Percentiles rank a stretch among this genome's conserved stretches.
Conservation (phyloP, 2,329 filamentous ascomycete species). For the Cordyceps militaris region DNA sequence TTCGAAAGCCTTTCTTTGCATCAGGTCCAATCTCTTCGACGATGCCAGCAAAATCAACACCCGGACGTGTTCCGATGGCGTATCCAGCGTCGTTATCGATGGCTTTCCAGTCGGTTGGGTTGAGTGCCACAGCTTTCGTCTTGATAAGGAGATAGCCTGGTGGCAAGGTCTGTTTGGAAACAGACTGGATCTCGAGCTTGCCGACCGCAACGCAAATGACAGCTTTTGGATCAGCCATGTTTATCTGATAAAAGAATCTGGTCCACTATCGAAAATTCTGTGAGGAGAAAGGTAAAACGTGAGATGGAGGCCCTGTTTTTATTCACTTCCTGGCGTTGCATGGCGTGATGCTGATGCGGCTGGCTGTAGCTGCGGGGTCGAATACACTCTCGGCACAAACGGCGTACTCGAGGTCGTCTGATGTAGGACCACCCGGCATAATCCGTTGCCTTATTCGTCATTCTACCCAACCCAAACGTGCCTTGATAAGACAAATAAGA, state of each 20-base stretch:
- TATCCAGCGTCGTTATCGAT: slow-evolving; percentile 21
- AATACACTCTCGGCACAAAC: too few relatives aligned
- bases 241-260: not conserved
- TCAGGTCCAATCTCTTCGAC: slow-evolving; percentile 38
- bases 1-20: slow-evolving; percentile 35
- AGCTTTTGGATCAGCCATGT: not conserved
- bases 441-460: too few relatives aligned
- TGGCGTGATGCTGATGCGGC: not conserved
- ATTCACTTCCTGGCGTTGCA: not conserved
- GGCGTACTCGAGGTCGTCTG: too few relatives aligned
- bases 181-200: not conserved
- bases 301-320: not conserved
- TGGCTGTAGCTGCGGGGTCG: too few relatives aligned
- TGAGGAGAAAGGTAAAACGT: not conserved
- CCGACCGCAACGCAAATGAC: not conserved
- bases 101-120: slow-evolving; percentile 30
- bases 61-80: slow-evolving; percentile 25
- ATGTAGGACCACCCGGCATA: too few relatives aligned
- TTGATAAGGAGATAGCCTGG: slow-evolving; percentile 25
- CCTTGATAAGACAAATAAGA: too few relatives aligned
- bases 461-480: too few relatives aligned
- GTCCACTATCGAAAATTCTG: not conserved
- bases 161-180: not conserved
- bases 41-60: slow-evolving; percentile 37
- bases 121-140: slow-evolving; percentile 27